phyloP scores from a whole-genome alignment of 805 yeast genomes.

The Pichia insulana region DNA sequence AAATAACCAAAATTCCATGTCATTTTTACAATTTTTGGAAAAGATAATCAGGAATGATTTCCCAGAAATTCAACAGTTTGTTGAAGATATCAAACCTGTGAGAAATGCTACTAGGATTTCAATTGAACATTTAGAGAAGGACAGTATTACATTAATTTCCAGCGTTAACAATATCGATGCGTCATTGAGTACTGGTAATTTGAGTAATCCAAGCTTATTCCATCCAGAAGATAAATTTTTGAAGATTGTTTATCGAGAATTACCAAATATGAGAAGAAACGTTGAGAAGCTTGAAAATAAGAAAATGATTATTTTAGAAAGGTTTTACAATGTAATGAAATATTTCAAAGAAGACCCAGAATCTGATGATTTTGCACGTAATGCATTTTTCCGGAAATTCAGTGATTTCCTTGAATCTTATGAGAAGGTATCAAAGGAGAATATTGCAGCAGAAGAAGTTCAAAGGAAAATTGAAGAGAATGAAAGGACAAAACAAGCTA shows the following conservation, averaged over 20 bases:
- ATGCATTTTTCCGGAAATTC: slow-evolving; percentile 69
- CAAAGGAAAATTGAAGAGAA: slow-evolving; percentile 44
- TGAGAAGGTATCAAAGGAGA: slow-evolving; percentile 71
- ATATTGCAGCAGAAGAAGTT: slow-evolving; percentile 74
- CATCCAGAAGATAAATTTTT: slow-evolving; percentile 81
- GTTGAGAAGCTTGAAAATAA: slow-evolving; percentile 58
- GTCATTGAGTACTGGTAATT: slow-evolving; percentile 73
- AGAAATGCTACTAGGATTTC: slow-evolving; percentile 61
- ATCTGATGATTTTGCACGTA: slow-evolving; percentile 53
- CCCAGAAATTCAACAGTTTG: slow-evolving; percentile 68
- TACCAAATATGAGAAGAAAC: slow-evolving; percentile 71
- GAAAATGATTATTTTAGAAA: slow-evolving; percentile 49
- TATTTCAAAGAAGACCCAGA: slow-evolving; percentile 83
- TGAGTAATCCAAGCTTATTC: slow-evolving; percentile 67
- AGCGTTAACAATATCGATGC: slow-evolving; percentile 61
- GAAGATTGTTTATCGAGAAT: slow-evolving; percentile 47
- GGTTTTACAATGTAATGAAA: slow-evolving; percentile 64
- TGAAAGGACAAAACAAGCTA: slow-evolving; percentile 27
- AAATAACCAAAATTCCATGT: slow-evolving; percentile 78
- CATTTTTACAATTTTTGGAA: slow-evolving; percentile 89
- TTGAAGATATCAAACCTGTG: slow-evolving; percentile 60
- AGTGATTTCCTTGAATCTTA: slow-evolving; percentile 73
- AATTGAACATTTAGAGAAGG: slow-evolving; percentile 70
- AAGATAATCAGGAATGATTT: slow-evolving; percentile 74
- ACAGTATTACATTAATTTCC: slow-evolving; percentile 55